Conservation (phyloP, 164 flowering plant species). For the Buxus sempervirens region DNA sequence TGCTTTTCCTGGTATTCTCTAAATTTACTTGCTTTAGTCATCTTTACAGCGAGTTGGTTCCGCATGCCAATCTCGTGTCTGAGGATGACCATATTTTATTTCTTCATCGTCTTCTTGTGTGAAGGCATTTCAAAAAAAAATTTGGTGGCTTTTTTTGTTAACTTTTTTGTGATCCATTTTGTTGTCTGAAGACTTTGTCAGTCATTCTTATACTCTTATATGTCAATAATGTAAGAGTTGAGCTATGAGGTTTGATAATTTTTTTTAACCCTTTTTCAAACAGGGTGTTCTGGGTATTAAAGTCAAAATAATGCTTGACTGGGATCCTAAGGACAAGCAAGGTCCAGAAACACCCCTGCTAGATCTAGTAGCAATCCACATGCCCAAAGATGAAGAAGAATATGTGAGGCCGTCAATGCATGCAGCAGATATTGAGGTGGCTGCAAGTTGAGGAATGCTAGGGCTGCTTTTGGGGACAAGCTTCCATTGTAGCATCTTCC, state of each 20-base stretch:
- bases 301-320: slow-evolving; percentile 51
- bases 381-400: slow-evolving; percentile 54
- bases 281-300: slow-evolving; percentile 57
- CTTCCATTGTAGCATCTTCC: background rate
- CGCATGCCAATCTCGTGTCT: slow-evolving; percentile 18
- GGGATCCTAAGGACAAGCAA: slow-evolving; percentile 53
- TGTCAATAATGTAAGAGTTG: no score
- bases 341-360: slow-evolving; percentile 51
- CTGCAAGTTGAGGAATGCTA: background rate
- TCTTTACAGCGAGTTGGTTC: slow-evolving; percentile 22
- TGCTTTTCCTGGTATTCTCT: background rate
- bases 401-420: slow-evolving; percentile 22
- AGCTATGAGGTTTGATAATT: background rate
- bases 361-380: slow-evolving; percentile 51
- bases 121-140: no score
- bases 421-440: slow-evolving; percentile 27
- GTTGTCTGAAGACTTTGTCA: no score
- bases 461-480: no score
- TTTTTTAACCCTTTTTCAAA: no score
- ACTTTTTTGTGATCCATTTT: no score
- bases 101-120: no score
- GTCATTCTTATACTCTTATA: no score
- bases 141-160: no score
- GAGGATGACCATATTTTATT: slow-evolving; percentile 21
- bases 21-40: slow-evolving; percentile 1